Evolutionary conservation across 441 rosid species (phyloP).

Genomic region (Jatropha multifida): DNA sequence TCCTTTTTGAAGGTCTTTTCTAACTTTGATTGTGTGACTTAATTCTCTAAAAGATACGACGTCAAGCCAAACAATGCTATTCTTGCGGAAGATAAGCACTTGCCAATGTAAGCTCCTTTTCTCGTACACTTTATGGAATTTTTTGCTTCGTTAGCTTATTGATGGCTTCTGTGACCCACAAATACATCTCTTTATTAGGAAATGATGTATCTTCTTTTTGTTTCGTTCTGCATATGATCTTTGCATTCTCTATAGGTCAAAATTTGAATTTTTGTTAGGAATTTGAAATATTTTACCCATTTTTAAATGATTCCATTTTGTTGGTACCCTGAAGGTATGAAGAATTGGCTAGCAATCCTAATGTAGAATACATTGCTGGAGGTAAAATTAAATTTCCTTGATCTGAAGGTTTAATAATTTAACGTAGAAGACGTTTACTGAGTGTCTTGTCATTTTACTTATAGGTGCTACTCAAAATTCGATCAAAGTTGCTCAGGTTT

Average conservation of each 20-base stretch:
- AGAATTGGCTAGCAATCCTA: slow-evolving; percentile 58
- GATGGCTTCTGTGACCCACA: neutral
- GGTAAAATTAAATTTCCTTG: slow-evolving; percentile 37
- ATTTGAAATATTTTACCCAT: neutral
- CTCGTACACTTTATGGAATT: neutral
- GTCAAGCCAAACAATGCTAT: slow-evolving; percentile 87
- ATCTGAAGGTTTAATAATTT: neutral
- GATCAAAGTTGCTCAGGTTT: slow-evolving; percentile 91
- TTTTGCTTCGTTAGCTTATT: neutral
- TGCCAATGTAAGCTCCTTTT: slow-evolving; percentile 70
- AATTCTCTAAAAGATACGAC: slow-evolving; percentile 50
- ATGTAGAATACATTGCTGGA: slow-evolving; percentile 93
- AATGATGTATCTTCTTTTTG: too few relatives aligned
- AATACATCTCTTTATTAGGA: neutral
- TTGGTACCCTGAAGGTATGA: slow-evolving; percentile 56
- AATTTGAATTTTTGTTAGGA: neutral
- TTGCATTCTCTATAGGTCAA: neutral
- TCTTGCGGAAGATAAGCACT: slow-evolving; percentile 92
- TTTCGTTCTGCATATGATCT: neutral
- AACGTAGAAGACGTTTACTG: neutral
- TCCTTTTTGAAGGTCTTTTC: neutral
- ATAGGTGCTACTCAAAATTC: slow-evolving; percentile 82
- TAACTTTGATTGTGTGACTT: neutral
- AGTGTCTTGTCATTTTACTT: slow-evolving; percentile 6
- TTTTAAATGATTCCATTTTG: slow-evolving; percentile 6